phyloP scores from a whole-genome alignment of 768 basidiomycete genomes.

The Gelatoporia subvermispora region DNA sequence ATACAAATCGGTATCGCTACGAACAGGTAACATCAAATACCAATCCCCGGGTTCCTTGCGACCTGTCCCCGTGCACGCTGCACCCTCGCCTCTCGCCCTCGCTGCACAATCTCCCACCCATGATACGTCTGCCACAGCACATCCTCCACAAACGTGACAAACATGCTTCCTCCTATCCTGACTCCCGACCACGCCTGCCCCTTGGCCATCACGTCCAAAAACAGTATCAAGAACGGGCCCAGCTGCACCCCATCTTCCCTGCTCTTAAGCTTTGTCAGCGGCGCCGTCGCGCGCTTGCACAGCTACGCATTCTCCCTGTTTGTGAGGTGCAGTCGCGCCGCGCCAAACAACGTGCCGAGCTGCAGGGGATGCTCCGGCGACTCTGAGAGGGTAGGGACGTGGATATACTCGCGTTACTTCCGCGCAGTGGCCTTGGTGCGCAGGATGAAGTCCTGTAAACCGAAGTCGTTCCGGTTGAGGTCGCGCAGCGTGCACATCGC shows the following conservation, averaged over 20 bases:
- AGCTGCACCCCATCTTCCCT: conserved; percentile 45
- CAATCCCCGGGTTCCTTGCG: no score
- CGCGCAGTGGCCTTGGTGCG: conserved; percentile 21
- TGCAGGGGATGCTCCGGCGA: conserved; percentile 51
- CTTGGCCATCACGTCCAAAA: conserved; percentile 69
- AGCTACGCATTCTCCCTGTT: conserved; percentile 34
- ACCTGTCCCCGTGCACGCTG: no score
- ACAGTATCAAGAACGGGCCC: conserved; percentile 46
- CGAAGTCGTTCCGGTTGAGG: conserved; percentile 54
- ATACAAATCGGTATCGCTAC: no score
- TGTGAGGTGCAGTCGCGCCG: conserved; percentile 57
- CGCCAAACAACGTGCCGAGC: conserved; percentile 74
- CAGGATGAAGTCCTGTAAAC: conserved; percentile 43
- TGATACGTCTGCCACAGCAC: conserved; percentile 63
- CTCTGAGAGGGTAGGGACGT: conserved; percentile 37
- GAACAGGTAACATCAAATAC: no score
- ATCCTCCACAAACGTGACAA: conserved; percentile 63
- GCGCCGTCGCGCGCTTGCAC: conserved; percentile 28
- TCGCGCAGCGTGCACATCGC: conserved; percentile 52
- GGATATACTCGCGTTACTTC: conserved; percentile 41
- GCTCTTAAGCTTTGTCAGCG: conserved; percentile 35
- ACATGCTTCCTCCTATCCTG: conserved; percentile 73
- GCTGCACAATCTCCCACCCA: conserved; percentile 39
- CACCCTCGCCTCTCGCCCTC: conserved; percentile 10
- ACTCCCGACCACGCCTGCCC: conserved; percentile 52